Evolutionary conservation across 768 basidiomycete genomes (phyloP), one percentile per base, ranked within the genome.

Genomic region (Russula brevipes): DNA sequence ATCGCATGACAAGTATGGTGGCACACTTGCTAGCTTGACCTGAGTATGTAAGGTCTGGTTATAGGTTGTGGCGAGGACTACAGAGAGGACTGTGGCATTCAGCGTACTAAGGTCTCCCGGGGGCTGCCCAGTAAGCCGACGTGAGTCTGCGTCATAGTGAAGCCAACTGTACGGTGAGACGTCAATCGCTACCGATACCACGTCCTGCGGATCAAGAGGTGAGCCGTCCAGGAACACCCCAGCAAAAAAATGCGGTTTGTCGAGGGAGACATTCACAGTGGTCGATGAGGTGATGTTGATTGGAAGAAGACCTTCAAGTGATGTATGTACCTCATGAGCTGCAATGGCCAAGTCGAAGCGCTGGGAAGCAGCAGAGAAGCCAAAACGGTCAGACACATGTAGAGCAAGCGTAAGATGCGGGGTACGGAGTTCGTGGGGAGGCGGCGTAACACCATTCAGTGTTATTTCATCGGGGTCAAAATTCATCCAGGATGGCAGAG

Each of bases 391-490:
- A 50, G 89, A 87, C 5, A 82, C 91, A 69, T 83, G 80, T 30
- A 97, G 74, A 36, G 77, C 73, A 33, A 95, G 75, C 9, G 81
- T 70, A 61, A 87, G 72, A 35, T 73, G 72, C 2, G 81, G 82
- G 6, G 76, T 75, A 33, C 72, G 55, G n/a, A 76, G 62, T 17
- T 69, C 69, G 45, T 76, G 70, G 36, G 80, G 74, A 57, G 72
- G 52, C 2, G 94, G 95, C 4, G 87, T 81, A 24, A 89, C 80
- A 10, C 95, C 95, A 66, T 88, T 81, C 56, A 97, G 82, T 2
- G 94, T 94, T 60, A 89, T 74, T 16, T 81, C 81, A 19, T 77
- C 67, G 12, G 83, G 71, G 73, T 92, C 79, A 74, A 92, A 98
- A 11, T 59, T 63, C 72, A 96, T 78, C 89, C 92, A 97, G 9